These are phyloP conservation scores for Fusarium cyanostomum DNA, from an alignment of 2,329 filamentous ascomycete species.

Conservation along the genomic window DNA sequence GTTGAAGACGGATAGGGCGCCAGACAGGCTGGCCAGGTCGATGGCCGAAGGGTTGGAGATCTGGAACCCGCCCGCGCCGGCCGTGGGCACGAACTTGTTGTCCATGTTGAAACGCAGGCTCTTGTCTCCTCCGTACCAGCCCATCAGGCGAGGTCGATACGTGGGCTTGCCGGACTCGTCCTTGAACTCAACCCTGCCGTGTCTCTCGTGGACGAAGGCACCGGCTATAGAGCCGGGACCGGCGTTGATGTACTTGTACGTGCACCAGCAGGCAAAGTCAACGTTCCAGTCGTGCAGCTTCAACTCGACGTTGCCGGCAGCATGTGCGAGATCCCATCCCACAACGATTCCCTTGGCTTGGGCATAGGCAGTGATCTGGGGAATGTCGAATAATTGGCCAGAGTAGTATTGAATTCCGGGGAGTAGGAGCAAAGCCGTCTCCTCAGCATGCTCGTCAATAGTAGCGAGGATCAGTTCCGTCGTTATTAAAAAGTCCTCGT, in stretches of 20 bases:
- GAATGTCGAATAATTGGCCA: conserved; percentile 87
- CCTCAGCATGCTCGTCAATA: conserved; percentile 78
- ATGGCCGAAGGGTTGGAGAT: conserved; percentile 84
- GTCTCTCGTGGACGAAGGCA: conserved; percentile 80
- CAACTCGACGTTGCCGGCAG: conserved; percentile 83
- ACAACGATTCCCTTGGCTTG: conserved; percentile 75
- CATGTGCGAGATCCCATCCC: conserved; percentile 91
- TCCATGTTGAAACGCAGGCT: conserved; percentile 82
- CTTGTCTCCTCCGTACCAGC: conserved; percentile 91
- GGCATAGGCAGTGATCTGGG: conserved; percentile 80
- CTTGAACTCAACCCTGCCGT: conserved; percentile 65
- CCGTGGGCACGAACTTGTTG: conserved; percentile 79
- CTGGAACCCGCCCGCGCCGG: conserved; percentile 83
- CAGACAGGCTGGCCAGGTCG: conserved; percentile 79
- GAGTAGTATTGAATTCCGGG: conserved; percentile 94
- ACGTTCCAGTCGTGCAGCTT: conserved; percentile 87
- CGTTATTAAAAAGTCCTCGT: conserved; percentile 67
- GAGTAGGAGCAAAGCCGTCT: conserved; percentile 79
- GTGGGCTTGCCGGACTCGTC: conserved; percentile 47
- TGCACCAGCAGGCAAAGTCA: conserved; percentile 93
- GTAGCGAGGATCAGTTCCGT: conserved; percentile 76
- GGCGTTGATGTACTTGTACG: conserved; percentile 92
- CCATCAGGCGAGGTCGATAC: conserved; percentile 75
- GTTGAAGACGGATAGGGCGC: conserved; percentile 77
- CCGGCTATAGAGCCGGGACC: conserved; percentile 85